Percentiles rank a stretch among this genome's conserved stretches.
Conservation (phyloP, 208 protist species). For the Leptomonas pyrrhocoris region DNA sequence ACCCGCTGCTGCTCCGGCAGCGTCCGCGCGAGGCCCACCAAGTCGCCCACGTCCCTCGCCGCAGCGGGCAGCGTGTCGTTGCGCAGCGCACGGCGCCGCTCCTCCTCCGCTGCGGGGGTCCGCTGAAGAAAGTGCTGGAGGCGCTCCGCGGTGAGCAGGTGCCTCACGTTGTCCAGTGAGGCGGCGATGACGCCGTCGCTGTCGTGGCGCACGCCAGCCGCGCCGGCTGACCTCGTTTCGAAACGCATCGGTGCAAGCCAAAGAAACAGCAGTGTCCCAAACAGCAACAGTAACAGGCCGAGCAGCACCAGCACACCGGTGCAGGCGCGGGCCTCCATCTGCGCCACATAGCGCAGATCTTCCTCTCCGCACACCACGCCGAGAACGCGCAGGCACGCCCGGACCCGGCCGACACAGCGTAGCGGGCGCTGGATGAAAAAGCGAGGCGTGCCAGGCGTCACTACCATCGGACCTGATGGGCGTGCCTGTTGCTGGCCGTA, state of each 20-base stretch:
- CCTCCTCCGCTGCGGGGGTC: conserved; percentile 4
- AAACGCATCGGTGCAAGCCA: too few species aligned
- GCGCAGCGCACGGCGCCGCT: conserved; percentile 15
- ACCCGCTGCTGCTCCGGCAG: conserved; percentile 28
- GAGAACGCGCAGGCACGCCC: background rate
- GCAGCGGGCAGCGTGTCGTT: conserved; percentile 22
- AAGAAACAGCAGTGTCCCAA: background rate
- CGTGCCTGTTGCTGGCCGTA: too few species aligned
- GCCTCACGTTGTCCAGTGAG: too few species aligned
- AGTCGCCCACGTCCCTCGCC: background rate
- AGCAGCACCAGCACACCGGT: background rate
- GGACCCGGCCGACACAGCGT: background rate
- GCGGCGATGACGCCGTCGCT: too few species aligned
- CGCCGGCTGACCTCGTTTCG: too few species aligned
- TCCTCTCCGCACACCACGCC: background rate
- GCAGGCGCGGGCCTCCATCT: background rate
- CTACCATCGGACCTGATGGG: too few species aligned
- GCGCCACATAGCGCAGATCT: background rate
- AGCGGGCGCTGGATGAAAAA: too few species aligned
- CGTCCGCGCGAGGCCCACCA: conserved; percentile 19
- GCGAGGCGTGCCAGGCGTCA: too few species aligned
- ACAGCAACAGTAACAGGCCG: background rate
- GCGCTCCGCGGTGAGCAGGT: background rate
- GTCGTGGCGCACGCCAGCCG: too few species aligned
- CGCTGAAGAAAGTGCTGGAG: conserved; percentile 18